Evolutionary conservation across 108 stramenopile species (phyloP), one percentile per base, ranked within the genome.

Genomic region (Epithemia pelagica): DNA sequence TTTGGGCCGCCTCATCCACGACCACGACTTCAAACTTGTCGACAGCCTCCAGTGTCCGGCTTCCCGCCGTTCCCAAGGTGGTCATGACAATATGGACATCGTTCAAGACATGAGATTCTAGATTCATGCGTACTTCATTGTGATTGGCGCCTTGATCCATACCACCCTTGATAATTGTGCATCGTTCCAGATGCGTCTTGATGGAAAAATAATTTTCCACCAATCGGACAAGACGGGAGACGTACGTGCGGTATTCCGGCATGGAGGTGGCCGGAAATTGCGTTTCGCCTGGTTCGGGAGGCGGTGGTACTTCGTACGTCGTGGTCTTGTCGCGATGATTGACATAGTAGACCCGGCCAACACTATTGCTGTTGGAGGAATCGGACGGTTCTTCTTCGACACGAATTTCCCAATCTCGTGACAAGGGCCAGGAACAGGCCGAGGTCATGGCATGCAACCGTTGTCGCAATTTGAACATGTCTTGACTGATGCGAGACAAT

Each of bases 1-100:
- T 87, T 72, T 99, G 97, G 1, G 97, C 98, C 0, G 98, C 98
- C 70, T 99, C 99, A 74, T 99, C 99, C 26, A 99, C 84, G 1
- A 99, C 96, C 0, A 98, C 95, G 18, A 97, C 95, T 65, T 92
- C 94, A 72, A 99, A 95, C 67, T 90, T 94, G 31, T 87, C 78
- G 20, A 84, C 79, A 8, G 87, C 80, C 66, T 96, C 89, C 28
- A 98, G 57, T 30, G 84, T 78, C 27, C 82, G 78, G 60, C 78
- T 83, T n/a, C 95, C 97, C 29, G 94, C 87, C 2, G 95, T 91
- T 31, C 95, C 96, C 21, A 99, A 74, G 0, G 99, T 99, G 26
- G 96, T 96, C 85, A 97, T 94, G 0, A 99, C 92, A 37, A 99
- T 87, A 64, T 97, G 95, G 0, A 91, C 89, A 26, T 80, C 79